Evolutionary conservation across 108 stramenopile genomes (phyloP).

Genomic region (Bacterosira constricta): DNA sequence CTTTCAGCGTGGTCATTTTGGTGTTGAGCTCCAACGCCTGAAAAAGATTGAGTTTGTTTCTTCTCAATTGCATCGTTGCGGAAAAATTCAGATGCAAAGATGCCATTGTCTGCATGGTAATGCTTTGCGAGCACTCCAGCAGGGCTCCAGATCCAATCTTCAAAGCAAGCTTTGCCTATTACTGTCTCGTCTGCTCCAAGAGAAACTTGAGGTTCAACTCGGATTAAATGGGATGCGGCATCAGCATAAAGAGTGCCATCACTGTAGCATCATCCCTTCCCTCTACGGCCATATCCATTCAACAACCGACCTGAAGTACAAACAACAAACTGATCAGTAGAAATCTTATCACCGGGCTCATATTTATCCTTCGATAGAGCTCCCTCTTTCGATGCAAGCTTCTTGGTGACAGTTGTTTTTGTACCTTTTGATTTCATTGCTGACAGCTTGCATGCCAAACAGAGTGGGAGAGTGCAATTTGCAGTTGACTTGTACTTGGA

Average conservation of each 20-base stretch:
- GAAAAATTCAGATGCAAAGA: conserved; percentile 20
- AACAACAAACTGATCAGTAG: not conserved
- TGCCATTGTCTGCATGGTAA: conserved; percentile 41
- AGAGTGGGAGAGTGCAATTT: too few relatives aligned
- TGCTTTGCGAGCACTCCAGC: conserved; percentile 24
- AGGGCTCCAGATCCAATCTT: not conserved
- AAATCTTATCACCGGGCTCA: not conserved
- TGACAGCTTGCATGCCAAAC: too few relatives aligned
- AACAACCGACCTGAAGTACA: not conserved
- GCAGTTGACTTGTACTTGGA: too few relatives aligned
- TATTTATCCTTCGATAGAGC: too few relatives aligned
- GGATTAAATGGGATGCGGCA: conserved; percentile 5
- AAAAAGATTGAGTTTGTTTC: conserved; percentile 25
- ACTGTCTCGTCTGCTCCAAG: conserved; percentile 40
- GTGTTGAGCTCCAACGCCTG: conserved; percentile 61
- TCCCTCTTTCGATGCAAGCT: too few relatives aligned
- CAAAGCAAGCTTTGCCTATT: conserved; percentile 34
- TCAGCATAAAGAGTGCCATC: not conserved
- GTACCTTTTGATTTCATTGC: too few relatives aligned
- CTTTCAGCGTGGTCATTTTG: conserved; percentile 43
- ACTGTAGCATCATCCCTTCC: not conserved
- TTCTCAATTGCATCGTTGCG: not conserved
- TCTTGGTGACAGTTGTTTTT: too few relatives aligned
- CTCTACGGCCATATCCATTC: conserved; percentile 2
- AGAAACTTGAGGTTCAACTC: conserved; percentile 28